Evolutionary conservation across 148 eudicot species (phyloP).

Genomic region (Silene uniflora): DNA sequence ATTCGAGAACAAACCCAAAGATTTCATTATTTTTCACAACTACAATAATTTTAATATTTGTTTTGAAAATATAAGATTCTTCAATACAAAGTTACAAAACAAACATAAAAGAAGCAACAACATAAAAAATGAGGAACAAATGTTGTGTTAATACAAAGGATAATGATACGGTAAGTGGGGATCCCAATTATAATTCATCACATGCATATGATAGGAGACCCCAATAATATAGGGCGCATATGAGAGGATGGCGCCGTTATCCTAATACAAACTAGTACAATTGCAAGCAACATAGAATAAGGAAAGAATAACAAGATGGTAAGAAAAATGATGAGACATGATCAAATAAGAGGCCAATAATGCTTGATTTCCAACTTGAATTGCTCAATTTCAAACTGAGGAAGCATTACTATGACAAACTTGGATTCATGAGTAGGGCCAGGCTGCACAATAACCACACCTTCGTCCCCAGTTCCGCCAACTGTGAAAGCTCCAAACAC

Average conservation of each 20-base stretch:
- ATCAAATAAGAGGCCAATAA: conserved; percentile 32
- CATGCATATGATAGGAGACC: too few species aligned
- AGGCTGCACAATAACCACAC: conserved; percentile 52
- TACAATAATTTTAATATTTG: neutral
- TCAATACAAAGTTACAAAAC: neutral
- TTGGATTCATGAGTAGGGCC: conserved; percentile 25
- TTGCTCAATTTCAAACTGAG: conserved; percentile 38
- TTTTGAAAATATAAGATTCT: neutral
- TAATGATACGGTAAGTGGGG: too few species aligned
- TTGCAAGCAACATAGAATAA: too few species aligned
- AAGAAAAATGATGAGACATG: too few species aligned
- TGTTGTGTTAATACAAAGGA: too few species aligned
- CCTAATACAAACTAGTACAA: too few species aligned
- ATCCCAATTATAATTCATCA: too few species aligned
- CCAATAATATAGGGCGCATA: too few species aligned
- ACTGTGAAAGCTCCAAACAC: conserved; percentile 37
- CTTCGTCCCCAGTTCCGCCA: conserved; percentile 54
- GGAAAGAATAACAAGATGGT: too few species aligned
- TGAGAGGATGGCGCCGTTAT: too few species aligned
- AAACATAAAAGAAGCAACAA: neutral
- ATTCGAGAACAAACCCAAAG: too few species aligned
- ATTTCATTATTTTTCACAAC: too few species aligned
- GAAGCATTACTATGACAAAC: conserved; percentile 34
- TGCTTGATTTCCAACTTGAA: conserved; percentile 40
- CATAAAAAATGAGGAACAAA: neutral